phyloP scores from a whole-genome alignment of 768 basidiomycete genomes.

The Hortiboletus flavorubellus region DNA sequence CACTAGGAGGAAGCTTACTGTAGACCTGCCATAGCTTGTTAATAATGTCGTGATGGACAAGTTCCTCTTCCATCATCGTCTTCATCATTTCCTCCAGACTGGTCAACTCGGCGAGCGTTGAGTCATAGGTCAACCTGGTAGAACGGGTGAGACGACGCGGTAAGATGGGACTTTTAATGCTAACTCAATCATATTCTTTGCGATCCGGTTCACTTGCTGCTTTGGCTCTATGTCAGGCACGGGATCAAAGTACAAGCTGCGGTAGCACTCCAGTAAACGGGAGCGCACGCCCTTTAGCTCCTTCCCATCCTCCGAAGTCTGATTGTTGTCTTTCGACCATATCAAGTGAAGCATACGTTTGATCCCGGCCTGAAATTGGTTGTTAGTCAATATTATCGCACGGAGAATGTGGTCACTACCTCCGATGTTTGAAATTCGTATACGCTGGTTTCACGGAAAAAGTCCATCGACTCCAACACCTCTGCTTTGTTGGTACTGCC shows the following conservation, averaged over 20 bases:
- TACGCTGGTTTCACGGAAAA: constrained; percentile 78
- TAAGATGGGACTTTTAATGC: constrained; percentile 19
- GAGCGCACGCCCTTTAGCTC: constrained; percentile 88
- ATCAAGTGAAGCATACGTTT: constrained; percentile 97
- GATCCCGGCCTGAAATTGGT: constrained; percentile 62
- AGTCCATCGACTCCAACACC: constrained; percentile 83
- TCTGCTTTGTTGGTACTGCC: constrained; percentile 85
- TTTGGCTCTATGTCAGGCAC: constrained; percentile 71
- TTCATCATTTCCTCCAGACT: constrained; percentile 96
- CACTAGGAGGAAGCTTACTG: constrained; percentile 47
- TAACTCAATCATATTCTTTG: constrained; percentile 97
- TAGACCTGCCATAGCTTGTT: constrained; percentile 96
- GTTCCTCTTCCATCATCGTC: constrained; percentile 89
- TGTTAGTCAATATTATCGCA: constrained; percentile 1
- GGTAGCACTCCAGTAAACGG: constrained; percentile 85
- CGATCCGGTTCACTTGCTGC: constrained; percentile 85
- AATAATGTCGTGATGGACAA: constrained; percentile 81
- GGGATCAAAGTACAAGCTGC: constrained; percentile 84
- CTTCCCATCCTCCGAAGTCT: constrained; percentile 69
- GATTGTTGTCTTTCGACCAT: constrained; percentile 91
- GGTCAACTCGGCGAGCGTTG: constrained; percentile 92
- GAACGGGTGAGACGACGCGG: neutral
- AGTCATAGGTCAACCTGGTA: constrained; percentile 79
- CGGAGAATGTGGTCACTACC: constrained; percentile 35
- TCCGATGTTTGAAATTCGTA: constrained; percentile 79